Percentiles rank a stretch among this genome's conserved stretches.
These are phyloP conservation scores for Calonectria naviculata DNA, from an alignment of 2,329 filamentous ascomycete species.

Conservation along the genomic window DNA sequence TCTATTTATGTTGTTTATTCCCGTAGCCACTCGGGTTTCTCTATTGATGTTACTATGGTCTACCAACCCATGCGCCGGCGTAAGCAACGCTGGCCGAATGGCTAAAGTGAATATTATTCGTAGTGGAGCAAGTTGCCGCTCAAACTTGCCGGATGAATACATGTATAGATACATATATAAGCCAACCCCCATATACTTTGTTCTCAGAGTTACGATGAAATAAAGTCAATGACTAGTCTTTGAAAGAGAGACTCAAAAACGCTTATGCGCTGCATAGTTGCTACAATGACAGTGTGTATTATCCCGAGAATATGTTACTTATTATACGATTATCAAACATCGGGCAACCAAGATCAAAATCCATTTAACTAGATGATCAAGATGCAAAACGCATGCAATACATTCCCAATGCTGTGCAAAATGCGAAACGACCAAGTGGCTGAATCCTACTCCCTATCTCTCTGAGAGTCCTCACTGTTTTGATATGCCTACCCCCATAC, in stretches of 20 bases:
- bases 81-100: neutral
- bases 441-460: constrained; percentile 26
- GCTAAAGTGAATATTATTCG: constrained; percentile 19
- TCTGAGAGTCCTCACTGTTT: constrained; percentile 19
- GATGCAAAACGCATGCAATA: neutral
- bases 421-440: constrained; percentile 12
- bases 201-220: too few relatives aligned
- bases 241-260: too few relatives aligned
- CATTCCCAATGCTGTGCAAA: constrained; percentile 13
- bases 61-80: too few relatives aligned
- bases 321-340: neutral
- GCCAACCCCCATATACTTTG: too few relatives aligned
- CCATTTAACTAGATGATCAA: neutral
- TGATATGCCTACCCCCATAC: constrained; percentile 21
- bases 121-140: neutral
- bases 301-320: neutral
- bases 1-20: too few relatives aligned
- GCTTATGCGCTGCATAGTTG: too few relatives aligned
- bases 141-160: too few relatives aligned
- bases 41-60: too few relatives aligned
- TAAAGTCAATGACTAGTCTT: too few relatives aligned
- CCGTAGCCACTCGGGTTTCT: too few relatives aligned
- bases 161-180: too few relatives aligned
- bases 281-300: neutral
- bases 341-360: neutral